A percentile compares a stretch with the other conserved stretches of the same genome.
phyloP scores from a whole-genome alignment of 352 stramenopile genomes.

The Peronospora belbahrii region DNA sequence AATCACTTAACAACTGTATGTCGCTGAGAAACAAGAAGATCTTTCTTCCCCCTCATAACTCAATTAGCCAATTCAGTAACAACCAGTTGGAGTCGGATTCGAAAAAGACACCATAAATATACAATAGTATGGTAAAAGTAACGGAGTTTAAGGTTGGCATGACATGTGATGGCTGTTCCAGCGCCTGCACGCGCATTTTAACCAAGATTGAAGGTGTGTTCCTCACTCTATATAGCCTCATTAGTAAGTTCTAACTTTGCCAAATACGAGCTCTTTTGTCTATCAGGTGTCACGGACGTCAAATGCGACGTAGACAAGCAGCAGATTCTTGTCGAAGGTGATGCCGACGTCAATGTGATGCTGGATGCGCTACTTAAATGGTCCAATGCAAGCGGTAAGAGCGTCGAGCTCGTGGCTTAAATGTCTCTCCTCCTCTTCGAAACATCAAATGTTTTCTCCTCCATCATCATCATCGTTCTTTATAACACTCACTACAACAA shows the following conservation, averaged over 20 bases:
- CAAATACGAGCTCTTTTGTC: background rate
- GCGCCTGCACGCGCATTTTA: conserved; percentile 84
- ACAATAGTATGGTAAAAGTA: conserved; percentile 46
- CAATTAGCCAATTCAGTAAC: conserved; percentile 23
- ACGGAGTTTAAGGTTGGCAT: conserved; percentile 89
- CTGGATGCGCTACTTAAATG: conserved; percentile 84
- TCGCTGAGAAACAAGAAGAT: background rate
- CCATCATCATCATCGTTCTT: too few relatives aligned
- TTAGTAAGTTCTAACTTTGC: background rate
- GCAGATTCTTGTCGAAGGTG: conserved; percentile 75
- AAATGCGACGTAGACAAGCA: conserved; percentile 85
- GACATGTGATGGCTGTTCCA: conserved; percentile 87
- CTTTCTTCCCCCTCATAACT: conserved; percentile 8
- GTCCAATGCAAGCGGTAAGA: conserved; percentile 84
- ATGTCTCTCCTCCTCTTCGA: background rate
- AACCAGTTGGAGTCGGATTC: too few relatives aligned
- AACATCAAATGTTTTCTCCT: too few relatives aligned
- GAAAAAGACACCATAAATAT: too few relatives aligned
- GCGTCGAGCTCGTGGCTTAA: conserved; percentile 70
- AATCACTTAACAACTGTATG: background rate
- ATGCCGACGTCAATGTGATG: conserved; percentile 71
- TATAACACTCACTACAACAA: too few relatives aligned
- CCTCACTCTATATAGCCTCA: background rate
- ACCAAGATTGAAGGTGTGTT: conserved; percentile 79
- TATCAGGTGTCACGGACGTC: conserved; percentile 68